Evolutionary conservation across 1,284 basidiomycete species (phyloP).

Genomic region (Blastosporella zonata): DNA sequence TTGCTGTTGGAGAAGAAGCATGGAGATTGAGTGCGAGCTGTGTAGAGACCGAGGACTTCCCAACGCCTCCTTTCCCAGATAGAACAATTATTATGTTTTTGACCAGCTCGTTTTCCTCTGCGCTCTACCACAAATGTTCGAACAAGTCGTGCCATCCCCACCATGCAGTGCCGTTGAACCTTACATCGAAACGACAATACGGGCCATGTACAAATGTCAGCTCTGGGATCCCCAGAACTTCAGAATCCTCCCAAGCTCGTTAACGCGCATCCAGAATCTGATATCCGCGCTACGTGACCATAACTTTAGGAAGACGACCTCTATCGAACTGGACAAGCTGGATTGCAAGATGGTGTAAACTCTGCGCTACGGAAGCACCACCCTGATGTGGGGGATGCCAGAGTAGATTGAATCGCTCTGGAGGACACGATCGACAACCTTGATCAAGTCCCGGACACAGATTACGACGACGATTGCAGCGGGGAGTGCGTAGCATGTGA

Average conservation of each 20-base stretch:
- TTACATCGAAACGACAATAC: not conserved
- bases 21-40: slow-evolving; percentile 91
- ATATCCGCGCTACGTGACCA: not conserved
- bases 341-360: slow-evolving; percentile 1
- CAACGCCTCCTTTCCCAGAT: slow-evolving; percentile 97
- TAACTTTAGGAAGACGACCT: slow-evolving; percentile 2
- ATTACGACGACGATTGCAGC: slow-evolving; percentile 1
- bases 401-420: slow-evolving; percentile 1
- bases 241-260: not conserved
- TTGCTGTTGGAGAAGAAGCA: slow-evolving; percentile 56
- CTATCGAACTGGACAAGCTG: slow-evolving; percentile 3
- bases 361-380: slow-evolving; percentile 5
- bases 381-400: not conserved
- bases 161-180: not conserved
- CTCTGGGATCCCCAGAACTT: not conserved
- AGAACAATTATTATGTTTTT: slow-evolving; percentile 92
- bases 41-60: slow-evolving; percentile 93
- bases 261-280: slow-evolving; percentile 5
- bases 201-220: not conserved
- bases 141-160: not conserved
- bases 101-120: slow-evolving; percentile 39
- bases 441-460: not conserved
- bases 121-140: slow-evolving; percentile 3
- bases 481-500: slow-evolving; percentile 7
- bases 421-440: not conserved